Base-by-base conservation (phyloP, 139 green algal genomes). In the Chlamydomonas schloesseri region DNA sequence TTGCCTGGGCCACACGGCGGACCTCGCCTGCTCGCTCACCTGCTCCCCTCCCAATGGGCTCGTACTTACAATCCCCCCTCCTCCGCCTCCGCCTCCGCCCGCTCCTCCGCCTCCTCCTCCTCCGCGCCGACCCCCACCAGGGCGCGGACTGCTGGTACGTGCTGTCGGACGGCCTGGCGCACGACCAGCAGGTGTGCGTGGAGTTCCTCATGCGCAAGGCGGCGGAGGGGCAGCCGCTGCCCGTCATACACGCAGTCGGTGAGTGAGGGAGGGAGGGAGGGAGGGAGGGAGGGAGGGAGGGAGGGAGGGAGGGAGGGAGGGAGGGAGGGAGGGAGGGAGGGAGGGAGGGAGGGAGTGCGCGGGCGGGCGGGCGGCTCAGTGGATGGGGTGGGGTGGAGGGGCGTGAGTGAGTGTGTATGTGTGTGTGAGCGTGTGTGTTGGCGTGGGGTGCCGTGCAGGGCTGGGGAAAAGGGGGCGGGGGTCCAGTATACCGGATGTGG, bases 121-220 rank as follows among this genome's bases (percentile, higher is more conserved):
- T 8, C 42, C 42, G 8, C 42, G 42, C 42, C 42, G n/a, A 50
- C 42, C 42, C 42, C 6, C 42, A 5, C 42, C 42, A 50, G 42
- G 77, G 67, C 55, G 83, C 89, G 37, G 89, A 94, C 88, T 93
- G 88, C 85, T 92, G 82, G 78, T 94, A 94, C 82, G 57, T 95
- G 36, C 89, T 95, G 42, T 90, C 78, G 18, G 91, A 95, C 73
- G 92, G 92, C 58, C 73, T 93, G 78, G 88, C 90, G 60, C 87
- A 95, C 60, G 92, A 94, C 73, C 71, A 86, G 26, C 65, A 69
- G 34, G 71, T 71, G 53, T 90, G 90, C 77, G 42, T 94, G 64
- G 88, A 90, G 29, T 89, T 87, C 31, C 36, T 95, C 60, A 83
- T 78, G 65, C 53, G 60, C 5, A 58, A 73, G 31, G 53, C 90